Evolutionary conservation across 345 rosid species (phyloP).

Genomic region (Eutrema yunnanense): DNA sequence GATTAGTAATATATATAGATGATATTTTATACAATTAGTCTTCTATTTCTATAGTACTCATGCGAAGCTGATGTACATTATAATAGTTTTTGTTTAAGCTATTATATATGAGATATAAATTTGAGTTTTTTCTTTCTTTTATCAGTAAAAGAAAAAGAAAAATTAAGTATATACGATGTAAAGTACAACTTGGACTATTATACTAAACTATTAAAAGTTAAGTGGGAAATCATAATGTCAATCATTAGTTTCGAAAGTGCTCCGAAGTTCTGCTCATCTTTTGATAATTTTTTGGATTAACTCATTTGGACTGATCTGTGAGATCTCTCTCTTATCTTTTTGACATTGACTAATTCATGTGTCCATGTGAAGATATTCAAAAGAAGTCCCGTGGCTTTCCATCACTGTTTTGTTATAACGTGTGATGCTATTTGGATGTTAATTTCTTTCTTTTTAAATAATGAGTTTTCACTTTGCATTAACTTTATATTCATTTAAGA

Average conservation of each 20-base stretch:
- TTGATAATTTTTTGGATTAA: constrained; percentile 13
- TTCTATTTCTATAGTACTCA: neutral
- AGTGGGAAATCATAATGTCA: constrained; percentile 26
- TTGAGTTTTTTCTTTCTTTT: neutral
- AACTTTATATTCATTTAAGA: neutral
- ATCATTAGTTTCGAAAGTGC: constrained; percentile 34
- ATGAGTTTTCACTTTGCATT: constrained; percentile 9
- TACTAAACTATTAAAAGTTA: neutral
- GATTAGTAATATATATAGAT: neutral
- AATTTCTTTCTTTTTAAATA: neutral
- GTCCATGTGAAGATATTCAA: constrained; percentile 25
- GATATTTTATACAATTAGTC: neutral
- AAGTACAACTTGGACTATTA: constrained; percentile 12
- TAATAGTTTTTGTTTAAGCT: neutral
- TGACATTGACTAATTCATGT: constrained; percentile 26
- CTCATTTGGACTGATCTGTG: constrained; percentile 23
- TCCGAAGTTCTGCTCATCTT: constrained; percentile 14
- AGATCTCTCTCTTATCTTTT: neutral
- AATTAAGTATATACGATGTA: neutral
- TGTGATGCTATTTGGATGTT: constrained; percentile 14
- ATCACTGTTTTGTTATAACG: constrained; percentile 18
- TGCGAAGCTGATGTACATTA: constrained; percentile 2
- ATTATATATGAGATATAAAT: too few species aligned
- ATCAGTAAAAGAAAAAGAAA: neutral
- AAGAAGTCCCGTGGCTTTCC: constrained; percentile 20